phyloP scores from a whole-genome alignment of 305 asterid genomes.

The Fraxinus albicans region DNA sequence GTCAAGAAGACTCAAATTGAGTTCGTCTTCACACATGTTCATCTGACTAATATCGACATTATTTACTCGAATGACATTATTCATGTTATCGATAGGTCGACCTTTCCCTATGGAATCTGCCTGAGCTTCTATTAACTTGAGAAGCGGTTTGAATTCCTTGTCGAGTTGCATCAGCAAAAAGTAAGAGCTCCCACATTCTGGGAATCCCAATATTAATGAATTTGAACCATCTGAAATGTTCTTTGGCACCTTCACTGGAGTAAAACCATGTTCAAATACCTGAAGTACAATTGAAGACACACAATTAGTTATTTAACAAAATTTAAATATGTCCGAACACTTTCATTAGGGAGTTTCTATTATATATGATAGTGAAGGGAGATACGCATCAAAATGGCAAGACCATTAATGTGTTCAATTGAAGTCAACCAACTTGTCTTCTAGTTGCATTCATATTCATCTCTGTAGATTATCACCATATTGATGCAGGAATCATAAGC shows the following conservation, averaged over 20 bases:
- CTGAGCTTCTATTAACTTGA: constrained; percentile 82
- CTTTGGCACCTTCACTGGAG: constrained; percentile 72
- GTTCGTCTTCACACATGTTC: constrained; percentile 78
- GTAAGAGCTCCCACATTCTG: constrained; percentile 89
- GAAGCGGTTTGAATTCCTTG: constrained; percentile 82
- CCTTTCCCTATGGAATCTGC: constrained; percentile 60
- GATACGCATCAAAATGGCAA: constrained; percentile 13
- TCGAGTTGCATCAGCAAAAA: constrained; percentile 92
- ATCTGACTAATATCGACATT: constrained; percentile 72
- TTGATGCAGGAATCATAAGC: not conserved
- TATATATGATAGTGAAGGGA: constrained; percentile 9
- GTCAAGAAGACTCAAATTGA: constrained; percentile 79
- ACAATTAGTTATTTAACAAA: constrained; percentile 16
- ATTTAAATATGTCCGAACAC: constrained; percentile 9
- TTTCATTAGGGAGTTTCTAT: not conserved
- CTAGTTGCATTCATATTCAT: not conserved
- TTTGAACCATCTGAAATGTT: constrained; percentile 64
- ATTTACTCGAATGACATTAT: constrained; percentile 63
- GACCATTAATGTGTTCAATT: constrained; percentile 15
- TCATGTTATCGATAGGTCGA: constrained; percentile 58
- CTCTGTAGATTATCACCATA: not conserved
- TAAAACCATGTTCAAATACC: constrained; percentile 89
- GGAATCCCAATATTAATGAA: constrained; percentile 88
- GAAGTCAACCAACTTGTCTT: not conserved
- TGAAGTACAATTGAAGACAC: constrained; percentile 35